Conservation (phyloP, 176 grass and related monocot genomes). For the Juncus effusus region DNA sequence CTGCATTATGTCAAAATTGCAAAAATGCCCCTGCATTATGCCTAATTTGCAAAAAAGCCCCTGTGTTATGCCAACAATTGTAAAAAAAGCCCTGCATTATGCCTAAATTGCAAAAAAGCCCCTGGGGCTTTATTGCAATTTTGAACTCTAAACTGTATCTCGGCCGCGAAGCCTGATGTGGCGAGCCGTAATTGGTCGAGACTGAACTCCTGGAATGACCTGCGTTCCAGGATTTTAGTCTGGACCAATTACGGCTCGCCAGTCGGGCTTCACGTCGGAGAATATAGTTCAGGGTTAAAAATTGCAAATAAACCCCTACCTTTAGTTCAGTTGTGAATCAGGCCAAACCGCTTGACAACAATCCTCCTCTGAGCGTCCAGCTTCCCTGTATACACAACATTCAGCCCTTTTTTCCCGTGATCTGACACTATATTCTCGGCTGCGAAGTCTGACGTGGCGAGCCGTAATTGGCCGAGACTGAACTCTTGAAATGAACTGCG, state of each 20-base stretch:
- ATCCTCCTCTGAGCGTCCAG: constrained; percentile 69
- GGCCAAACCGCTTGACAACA: constrained; percentile 92
- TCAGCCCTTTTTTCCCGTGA: constrained; percentile 91
- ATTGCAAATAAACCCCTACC: too few relatives aligned
- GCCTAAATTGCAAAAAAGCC: background rate
- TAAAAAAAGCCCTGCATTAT: too few relatives aligned
- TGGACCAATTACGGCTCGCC: constrained; percentile 81
- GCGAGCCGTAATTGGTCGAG: constrained; percentile 85
- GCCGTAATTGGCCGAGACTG: constrained; percentile 72
- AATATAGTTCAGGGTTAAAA: too few relatives aligned
- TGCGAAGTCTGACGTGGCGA: constrained; percentile 74
- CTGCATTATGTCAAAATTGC: background rate
- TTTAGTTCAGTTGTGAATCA: constrained; percentile 46
- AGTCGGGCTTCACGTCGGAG: constrained; percentile 54
- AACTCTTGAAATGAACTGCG: constrained; percentile 59
- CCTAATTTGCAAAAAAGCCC: background rate
- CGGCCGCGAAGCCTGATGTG: constrained; percentile 51
- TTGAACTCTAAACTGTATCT: too few relatives aligned
- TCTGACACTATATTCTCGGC: constrained; percentile 92
- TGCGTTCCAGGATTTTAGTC: constrained; percentile 92
- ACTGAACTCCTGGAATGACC: constrained; percentile 78
- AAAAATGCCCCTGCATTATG: too few relatives aligned
- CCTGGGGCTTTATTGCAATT: background rate
- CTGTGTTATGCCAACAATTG: too few relatives aligned
- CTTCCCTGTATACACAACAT: constrained; percentile 98